Evolutionary conservation across 805 yeast species (phyloP).

Genomic region (Wickerhamiella galacta): DNA sequence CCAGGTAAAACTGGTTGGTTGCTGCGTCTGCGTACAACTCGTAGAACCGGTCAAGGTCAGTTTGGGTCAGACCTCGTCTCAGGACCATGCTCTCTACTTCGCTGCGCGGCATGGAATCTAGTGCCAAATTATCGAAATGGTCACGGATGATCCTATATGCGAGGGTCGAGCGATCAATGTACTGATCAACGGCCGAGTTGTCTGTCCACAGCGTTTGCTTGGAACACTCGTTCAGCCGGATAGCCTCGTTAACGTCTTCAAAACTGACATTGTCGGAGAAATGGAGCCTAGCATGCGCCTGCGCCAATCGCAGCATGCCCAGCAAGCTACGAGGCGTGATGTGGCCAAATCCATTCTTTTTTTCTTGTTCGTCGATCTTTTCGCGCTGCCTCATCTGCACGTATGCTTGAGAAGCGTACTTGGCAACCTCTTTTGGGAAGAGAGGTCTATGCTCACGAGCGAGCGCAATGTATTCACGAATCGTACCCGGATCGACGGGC

Average conservation of each 20-base stretch:
- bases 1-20: slow-evolving; percentile 1
- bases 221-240: slow-evolving; percentile 74
- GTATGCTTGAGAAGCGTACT: slow-evolving; percentile 70
- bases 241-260: slow-evolving; percentile 90
- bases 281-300: slow-evolving; percentile 82
- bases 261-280: slow-evolving; percentile 53
- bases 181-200: slow-evolving; percentile 11
- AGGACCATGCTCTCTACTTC: slow-evolving; percentile 1
- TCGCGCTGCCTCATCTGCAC: slow-evolving; percentile 88
- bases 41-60: slow-evolving; percentile 1
- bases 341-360: slow-evolving; percentile 68
- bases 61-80: neutral
- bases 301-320: slow-evolving; percentile 82
- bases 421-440: slow-evolving; percentile 68
- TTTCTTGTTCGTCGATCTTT: slow-evolving; percentile 39
- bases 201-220: slow-evolving; percentile 53
- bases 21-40: neutral
- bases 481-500: slow-evolving; percentile 61
- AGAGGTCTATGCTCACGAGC: slow-evolving; percentile 79
- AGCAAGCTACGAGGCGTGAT: slow-evolving; percentile 90
- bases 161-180: neutral
- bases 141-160: neutral
- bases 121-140: neutral
- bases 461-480: slow-evolving; percentile 73
- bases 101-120: neutral